Conservation (phyloP, 306 rosid species). For the Comarum palustre region DNA sequence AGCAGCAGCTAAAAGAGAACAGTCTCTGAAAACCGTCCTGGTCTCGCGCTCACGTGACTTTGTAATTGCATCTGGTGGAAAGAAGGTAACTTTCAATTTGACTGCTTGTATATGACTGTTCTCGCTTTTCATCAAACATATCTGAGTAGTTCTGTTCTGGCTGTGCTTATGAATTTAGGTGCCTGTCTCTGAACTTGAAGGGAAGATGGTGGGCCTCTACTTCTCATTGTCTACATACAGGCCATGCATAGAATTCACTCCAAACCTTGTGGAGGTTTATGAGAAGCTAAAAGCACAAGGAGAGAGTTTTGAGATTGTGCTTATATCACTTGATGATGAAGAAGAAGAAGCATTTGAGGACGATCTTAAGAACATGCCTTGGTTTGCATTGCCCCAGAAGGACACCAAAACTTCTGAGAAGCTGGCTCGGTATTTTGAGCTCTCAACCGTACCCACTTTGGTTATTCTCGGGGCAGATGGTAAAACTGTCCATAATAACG, state of each 20-base stretch:
- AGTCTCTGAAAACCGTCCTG: slow-evolving; percentile 50
- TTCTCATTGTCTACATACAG: slow-evolving; percentile 35
- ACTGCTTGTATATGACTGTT: neutral
- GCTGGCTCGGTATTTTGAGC: slow-evolving; percentile 47
- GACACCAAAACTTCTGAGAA: slow-evolving; percentile 43
- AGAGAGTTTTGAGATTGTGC: slow-evolving; percentile 61
- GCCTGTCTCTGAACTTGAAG: slow-evolving; percentile 63
- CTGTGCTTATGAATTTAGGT: slow-evolving; percentile 31
- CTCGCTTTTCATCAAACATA: neutral
- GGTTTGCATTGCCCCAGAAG: slow-evolving; percentile 60
- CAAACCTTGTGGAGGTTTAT: slow-evolving; percentile 48
- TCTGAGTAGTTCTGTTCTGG: slow-evolving; percentile 22
- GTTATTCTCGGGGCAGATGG: slow-evolving; percentile 71
- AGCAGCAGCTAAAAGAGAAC: slow-evolving; percentile 51
- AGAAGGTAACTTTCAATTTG: slow-evolving; percentile 33
- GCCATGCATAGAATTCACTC: slow-evolving; percentile 35
- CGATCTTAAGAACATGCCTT: slow-evolving; percentile 42
- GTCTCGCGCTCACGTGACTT: slow-evolving; percentile 47
- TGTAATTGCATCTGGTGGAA: slow-evolving; percentile 51
- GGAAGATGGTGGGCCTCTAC: slow-evolving; percentile 58
- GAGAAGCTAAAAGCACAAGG: slow-evolving; percentile 50
- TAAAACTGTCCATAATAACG: slow-evolving; percentile 51
- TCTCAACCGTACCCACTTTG: slow-evolving; percentile 52
- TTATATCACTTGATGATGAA: slow-evolving; percentile 44
- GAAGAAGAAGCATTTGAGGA: slow-evolving; percentile 49